Base-by-base conservation (phyloP, 1,284 basidiomycete species). In the Apiotrichum porosum region DNA sequence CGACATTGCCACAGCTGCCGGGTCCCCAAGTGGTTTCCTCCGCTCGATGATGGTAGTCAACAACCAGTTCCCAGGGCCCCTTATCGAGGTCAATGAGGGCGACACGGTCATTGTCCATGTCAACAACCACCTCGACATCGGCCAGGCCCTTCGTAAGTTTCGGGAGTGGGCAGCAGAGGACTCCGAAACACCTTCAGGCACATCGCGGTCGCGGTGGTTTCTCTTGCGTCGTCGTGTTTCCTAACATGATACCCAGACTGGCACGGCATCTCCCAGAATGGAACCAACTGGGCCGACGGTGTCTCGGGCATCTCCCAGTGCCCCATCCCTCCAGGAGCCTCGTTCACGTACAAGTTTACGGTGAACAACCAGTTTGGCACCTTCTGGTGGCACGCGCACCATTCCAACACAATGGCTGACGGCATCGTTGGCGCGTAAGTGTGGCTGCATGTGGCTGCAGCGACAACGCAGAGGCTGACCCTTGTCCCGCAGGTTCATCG, bases 241-340 rank as follows among this genome's bases (percentile, higher is more conserved):
- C n/a, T n/a, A n/a, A n/a, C n/a, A n/a, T n/a, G n/a, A n/a, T 28
- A 6, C 26, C 26, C 26, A 28, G 26, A 66, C 37, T 66, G 63
- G 63, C 63, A 66, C 37, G 63, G 63, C 23, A 57, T 65, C 31
- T 23, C 31, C 9, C 61, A 63, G 48, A 63, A 62, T 38, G 56
- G 54, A 15, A 48, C 26, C 26, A 28, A 47, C 17, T 40, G 33
- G 31, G 61, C 60, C 57, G 63, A 66, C 43, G 63, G 63, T 26
- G 57, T 61, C 12, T 57, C 63, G 8, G 63, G 63, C 18, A 33
- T 66, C 24, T 53, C 57, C 12, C 74, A 66, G 62, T 82, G 81
- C 55, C 79, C 79, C 2, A 80, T 82, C 49, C 71, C 74, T 3
- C 65, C 77, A 0, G 71, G 72, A 1, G 58, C 71, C 19, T 72